Evolutionary conservation across 139 green algal species (phyloP), one percentile per base, ranked within the genome.

Genomic region (Chlorella vulgaris): DNA sequence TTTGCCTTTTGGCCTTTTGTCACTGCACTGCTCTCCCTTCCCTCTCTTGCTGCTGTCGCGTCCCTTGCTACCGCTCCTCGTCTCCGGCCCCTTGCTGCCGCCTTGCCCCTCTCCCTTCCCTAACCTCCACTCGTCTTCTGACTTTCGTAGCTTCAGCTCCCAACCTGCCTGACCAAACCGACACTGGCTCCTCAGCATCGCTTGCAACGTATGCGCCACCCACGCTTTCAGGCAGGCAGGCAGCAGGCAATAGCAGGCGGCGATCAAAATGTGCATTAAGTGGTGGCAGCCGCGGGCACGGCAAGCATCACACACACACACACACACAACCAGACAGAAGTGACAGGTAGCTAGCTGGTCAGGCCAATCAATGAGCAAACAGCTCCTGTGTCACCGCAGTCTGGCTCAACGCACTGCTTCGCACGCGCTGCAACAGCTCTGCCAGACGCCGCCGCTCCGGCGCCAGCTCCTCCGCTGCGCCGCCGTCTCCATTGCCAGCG

Each of bases 321-420:
- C n/a, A 58, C 47, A 58, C 15, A 24, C 47, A 10, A 58, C 15
- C 10, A 58, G 47, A 58, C 47, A 58, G 47, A 58, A 58, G 47
- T 15, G 47, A 58, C 47, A 58, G 47, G 13, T 58, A 24, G 47
- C 47, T 24, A 58, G 10, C 47, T 58, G 10, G 47, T 15, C 10
- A 15, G 47, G 10, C 18, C 33, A 28, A 7, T 78, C 73, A 79
- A 26, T 68, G 51, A 22, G 53, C 73, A 79, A 53, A 79, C 51
- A 79, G 51, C 33, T 51, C 29, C 73, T 79, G 51, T 13, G 68
- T 68, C 3, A 68, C 73, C 0, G 35, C 1, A 15, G 51, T 79
- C 28, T 79, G 73, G 18, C 61, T 24, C 35, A 28, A 21, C 0
- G 73, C 73, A 1, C 42, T 51, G 36, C 22, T 53, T 7, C 73